These are phyloP conservation scores for Panaeolus papilionaceus DNA, from an alignment of 768 basidiomycete genomes.

Conservation along the genomic window DNA sequence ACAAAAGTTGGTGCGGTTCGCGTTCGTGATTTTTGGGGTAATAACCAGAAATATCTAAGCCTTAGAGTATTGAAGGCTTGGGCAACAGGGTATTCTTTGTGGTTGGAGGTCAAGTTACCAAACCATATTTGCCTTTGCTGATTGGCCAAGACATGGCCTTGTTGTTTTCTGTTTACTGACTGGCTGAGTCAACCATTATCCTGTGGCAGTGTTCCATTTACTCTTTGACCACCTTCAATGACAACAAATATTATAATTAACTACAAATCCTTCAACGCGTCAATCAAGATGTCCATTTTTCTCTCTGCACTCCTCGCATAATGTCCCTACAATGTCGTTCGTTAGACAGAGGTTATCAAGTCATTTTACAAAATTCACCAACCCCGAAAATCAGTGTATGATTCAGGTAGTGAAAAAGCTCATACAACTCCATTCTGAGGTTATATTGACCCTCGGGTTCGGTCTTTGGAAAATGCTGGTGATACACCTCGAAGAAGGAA, in stretches of 20 bases:
- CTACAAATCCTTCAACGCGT: constrained; percentile 18
- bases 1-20: constrained; percentile 2
- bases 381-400: constrained; percentile 84
- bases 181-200: constrained; percentile 1
- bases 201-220: constrained; percentile 2
- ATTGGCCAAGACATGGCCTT: constrained; percentile 3
- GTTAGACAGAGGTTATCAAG: constrained; percentile 18
- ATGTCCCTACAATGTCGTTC: constrained; percentile 41
- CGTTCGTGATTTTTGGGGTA: neutral
- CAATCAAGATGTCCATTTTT: constrained; percentile 43
- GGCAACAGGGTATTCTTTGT: constrained; percentile 12
- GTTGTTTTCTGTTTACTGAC: constrained; percentile 12
- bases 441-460: constrained; percentile 71
- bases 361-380: constrained; percentile 34
- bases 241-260: constrained; percentile 4
- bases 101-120: constrained; percentile 31
- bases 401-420: constrained; percentile 84
- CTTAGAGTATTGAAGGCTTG: constrained; percentile 10
- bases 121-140: constrained; percentile 40
- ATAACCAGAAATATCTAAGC: neutral
- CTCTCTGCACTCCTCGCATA: constrained; percentile 61
- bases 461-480: constrained; percentile 64
- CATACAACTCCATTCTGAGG: constrained; percentile 71
- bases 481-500: constrained; percentile 70
- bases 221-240: neutral